A percentile compares a stretch with the other conserved stretches of the same genome.
Conservation (phyloP, 192 early-diverging fungal species). For the Mortierella alpina region DNA sequence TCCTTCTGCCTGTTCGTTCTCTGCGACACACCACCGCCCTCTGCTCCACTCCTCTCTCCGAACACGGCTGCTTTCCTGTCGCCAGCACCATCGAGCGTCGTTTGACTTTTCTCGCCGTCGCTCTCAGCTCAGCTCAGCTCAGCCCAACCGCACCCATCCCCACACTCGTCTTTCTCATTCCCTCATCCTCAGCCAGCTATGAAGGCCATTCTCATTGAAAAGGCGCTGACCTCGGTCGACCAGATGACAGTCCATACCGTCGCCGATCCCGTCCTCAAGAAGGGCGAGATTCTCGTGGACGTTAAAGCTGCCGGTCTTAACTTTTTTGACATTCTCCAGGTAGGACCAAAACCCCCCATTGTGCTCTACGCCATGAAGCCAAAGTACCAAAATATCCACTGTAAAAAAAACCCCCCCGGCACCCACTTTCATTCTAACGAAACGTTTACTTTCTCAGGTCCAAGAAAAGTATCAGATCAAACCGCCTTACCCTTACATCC, state of each 20-base stretch:
- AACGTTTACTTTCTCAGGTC: conserved; percentile 42
- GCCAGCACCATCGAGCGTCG: not conserved
- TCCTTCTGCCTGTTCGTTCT: no score
- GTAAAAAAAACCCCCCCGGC: not conserved
- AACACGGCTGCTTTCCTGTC: not conserved
- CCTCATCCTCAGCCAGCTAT: conserved; percentile 6
- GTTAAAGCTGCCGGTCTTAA: conserved; percentile 76
- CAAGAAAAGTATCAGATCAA: conserved; percentile 83
- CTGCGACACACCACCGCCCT: no score
- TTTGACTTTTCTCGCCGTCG: not conserved
- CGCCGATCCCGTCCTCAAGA: conserved; percentile 67
- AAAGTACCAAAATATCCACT: not conserved
- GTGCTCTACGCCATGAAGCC: not conserved
- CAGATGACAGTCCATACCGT: conserved; percentile 66
- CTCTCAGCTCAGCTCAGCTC: not conserved
- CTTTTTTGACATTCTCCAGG: conserved; percentile 81
- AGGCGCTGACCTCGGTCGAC: conserved; percentile 65
- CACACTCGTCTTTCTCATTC: not conserved
- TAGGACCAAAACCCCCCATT: conserved; percentile 4
- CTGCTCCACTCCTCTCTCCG: no score
- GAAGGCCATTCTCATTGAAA: conserved; percentile 63
- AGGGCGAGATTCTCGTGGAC: conserved; percentile 73
- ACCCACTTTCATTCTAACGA: not conserved
- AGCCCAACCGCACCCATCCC: not conserved
- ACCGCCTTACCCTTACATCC: conserved; percentile 75